A percentile compares a stretch with the other conserved stretches of the same genome.
Conservation (phyloP, 2,329 filamentous ascomycete species). For the Sphaerulina vaccinii region DNA sequence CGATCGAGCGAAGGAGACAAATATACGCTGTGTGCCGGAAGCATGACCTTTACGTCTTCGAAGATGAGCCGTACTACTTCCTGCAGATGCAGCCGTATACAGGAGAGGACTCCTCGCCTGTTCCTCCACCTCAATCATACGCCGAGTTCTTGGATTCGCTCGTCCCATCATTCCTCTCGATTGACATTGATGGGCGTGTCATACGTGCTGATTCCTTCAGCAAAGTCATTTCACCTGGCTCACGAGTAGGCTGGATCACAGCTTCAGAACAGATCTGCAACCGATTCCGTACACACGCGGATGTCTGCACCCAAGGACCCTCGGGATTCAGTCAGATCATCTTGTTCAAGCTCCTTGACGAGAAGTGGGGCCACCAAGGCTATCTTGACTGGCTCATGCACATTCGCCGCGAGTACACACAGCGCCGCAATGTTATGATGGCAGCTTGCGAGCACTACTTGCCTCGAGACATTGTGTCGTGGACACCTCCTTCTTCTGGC, state of each 20-base stretch:
- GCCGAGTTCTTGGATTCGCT: conserved; percentile 72
- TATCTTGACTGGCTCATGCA: conserved; percentile 88
- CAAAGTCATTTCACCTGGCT: conserved; percentile 87
- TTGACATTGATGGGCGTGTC: conserved; percentile 84
- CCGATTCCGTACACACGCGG: conserved; percentile 76
- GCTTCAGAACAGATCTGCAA: conserved; percentile 81
- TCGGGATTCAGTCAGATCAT: conserved; percentile 80
- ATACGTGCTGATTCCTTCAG: conserved; percentile 90
- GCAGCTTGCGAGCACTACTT: conserved; percentile 76
- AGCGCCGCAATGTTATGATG: conserved; percentile 72
- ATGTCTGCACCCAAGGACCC: conserved; percentile 81
- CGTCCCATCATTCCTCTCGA: conserved; percentile 74
- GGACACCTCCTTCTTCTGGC: conserved; percentile 77
- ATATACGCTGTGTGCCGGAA: conserved; percentile 78
- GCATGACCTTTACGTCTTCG: conserved; percentile 82
- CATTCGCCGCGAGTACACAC: conserved; percentile 77
- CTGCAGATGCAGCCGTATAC: conserved; percentile 80
- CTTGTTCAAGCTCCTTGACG: conserved; percentile 85
- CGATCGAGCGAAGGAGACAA: conserved; percentile 62
- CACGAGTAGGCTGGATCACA: conserved; percentile 87
- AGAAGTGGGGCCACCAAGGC: conserved; percentile 88
- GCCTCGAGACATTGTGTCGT: conserved; percentile 71
- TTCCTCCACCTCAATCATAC: conserved; percentile 60
- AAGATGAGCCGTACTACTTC: conserved; percentile 95
- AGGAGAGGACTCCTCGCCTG: conserved; percentile 50